phyloP scores from a whole-genome alignment of 495 filamentous ascomycete genomes.

The Penicillium maclennaniae region DNA sequence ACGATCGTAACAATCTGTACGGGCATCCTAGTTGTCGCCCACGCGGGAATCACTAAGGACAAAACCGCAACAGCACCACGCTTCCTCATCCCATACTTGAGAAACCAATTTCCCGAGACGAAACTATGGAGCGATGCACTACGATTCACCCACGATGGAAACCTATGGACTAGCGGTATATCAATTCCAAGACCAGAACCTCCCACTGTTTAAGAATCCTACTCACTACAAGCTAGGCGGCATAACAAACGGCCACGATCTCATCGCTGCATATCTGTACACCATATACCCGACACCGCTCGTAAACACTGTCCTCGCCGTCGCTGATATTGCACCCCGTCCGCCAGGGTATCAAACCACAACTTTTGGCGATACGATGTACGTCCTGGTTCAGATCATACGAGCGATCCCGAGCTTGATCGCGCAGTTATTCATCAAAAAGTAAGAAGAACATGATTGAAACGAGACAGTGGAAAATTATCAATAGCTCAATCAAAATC shows the following conservation, averaged over 20 bases:
- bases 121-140: slow-evolving; percentile 40
- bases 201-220: not conserved
- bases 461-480: no score
- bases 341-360: slow-evolving; percentile 35
- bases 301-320: slow-evolving; percentile 43
- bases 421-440: not conserved
- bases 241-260: slow-evolving; percentile 61
- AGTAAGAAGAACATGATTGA: not conserved
- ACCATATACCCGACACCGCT: slow-evolving; percentile 43
- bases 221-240: slow-evolving; percentile 36
- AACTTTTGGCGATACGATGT: slow-evolving; percentile 6
- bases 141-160: slow-evolving; percentile 53
- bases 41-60: slow-evolving; percentile 49
- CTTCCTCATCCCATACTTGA: slow-evolving; percentile 41
- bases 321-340: slow-evolving; percentile 51
- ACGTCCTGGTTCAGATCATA: slow-evolving; percentile 17
- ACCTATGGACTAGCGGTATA: slow-evolving; percentile 58
- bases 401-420: slow-evolving; percentile 13
- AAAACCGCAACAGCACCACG: slow-evolving; percentile 49
- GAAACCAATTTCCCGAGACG: slow-evolving; percentile 40
- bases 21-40: slow-evolving; percentile 45
- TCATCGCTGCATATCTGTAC: slow-evolving; percentile 53
- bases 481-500: no score
- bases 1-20: slow-evolving; percentile 56
- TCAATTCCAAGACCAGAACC: not conserved